Evolutionary conservation across 2,329 filamentous ascomycete species (phyloP).

Genomic region (Huntiella abstrusa): DNA sequence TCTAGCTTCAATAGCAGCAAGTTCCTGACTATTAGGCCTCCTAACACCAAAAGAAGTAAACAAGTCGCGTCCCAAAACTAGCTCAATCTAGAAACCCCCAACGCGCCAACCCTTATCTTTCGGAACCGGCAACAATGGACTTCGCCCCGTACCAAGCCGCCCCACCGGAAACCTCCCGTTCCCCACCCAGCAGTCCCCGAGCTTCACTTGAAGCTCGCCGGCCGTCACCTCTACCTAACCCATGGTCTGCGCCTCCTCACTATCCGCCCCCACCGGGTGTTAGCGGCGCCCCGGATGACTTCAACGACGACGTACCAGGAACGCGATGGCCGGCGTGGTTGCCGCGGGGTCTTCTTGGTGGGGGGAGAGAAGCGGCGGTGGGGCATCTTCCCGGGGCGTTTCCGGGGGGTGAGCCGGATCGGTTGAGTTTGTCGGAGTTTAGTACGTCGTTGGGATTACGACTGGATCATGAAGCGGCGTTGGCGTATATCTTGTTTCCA

Average conservation of each 20-base stretch:
- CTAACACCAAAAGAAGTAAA: no score
- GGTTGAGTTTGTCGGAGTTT: slow-evolving; percentile 57
- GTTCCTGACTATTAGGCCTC: no score
- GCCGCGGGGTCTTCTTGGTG: no score
- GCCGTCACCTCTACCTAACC: slow-evolving; percentile 28
- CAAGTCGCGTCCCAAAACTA: neutral
- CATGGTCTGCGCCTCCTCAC: slow-evolving; percentile 7
- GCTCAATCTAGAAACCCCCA: neutral
- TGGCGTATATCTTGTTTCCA: slow-evolving; percentile 74
- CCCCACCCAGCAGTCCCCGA: slow-evolving; percentile 40
- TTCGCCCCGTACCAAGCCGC: slow-evolving; percentile 95
- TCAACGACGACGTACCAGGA: slow-evolving; percentile 21
- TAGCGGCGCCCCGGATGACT: slow-evolving; percentile 24
- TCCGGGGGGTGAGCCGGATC: slow-evolving; percentile 22
- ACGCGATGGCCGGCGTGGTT: no score
- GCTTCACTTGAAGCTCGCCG: slow-evolving; percentile 34
- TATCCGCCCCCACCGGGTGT: slow-evolving; percentile 9
- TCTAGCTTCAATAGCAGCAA: no score
- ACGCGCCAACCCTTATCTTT: neutral
- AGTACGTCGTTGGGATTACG: slow-evolving; percentile 76
- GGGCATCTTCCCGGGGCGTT: slow-evolving; percentile 20
- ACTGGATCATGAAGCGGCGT: slow-evolving; percentile 73
- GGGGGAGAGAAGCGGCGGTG: slow-evolving; percentile 1
- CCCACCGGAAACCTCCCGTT: slow-evolving; percentile 69
- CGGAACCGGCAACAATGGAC: slow-evolving; percentile 40